Evolutionary conservation across 768 basidiomycete genomes (phyloP).

Genomic region (Tulasnella sp.): DNA sequence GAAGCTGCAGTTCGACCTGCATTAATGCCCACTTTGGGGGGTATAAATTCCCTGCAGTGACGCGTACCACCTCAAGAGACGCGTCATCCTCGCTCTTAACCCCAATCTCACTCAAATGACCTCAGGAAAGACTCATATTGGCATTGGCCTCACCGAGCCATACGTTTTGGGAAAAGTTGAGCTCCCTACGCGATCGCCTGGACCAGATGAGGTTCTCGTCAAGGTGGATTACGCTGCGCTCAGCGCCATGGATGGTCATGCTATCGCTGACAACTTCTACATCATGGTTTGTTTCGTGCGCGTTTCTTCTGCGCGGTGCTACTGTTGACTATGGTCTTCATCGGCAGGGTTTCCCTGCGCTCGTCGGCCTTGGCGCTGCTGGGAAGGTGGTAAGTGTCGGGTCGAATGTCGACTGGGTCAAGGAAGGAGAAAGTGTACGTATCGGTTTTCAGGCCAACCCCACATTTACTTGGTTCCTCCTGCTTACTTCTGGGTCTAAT

Average conservation of each 20-base stretch:
- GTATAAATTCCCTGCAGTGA: not conserved
- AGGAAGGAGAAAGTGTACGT: conserved; percentile 50
- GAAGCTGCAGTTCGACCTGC: no score
- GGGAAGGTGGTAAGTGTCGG: conserved; percentile 50
- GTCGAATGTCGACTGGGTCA: conserved; percentile 44
- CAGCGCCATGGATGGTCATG: conserved; percentile 50
- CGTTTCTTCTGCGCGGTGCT: not conserved
- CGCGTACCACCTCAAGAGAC: not conserved
- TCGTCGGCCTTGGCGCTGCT: conserved; percentile 48
- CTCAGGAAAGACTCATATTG: conserved; percentile 46
- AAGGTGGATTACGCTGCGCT: conserved; percentile 50
- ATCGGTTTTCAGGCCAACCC: not conserved
- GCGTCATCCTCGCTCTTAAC: not conserved
- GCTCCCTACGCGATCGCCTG: conserved; percentile 46
- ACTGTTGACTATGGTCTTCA: not conserved
- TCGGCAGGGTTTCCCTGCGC: conserved; percentile 44
- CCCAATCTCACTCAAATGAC: not conserved
- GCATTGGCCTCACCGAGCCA: conserved; percentile 48
- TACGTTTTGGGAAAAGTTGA: conserved; percentile 48
- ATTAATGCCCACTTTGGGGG: not conserved
- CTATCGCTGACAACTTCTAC: conserved; percentile 45
- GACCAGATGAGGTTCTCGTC: conserved; percentile 48
- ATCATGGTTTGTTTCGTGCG: conserved; percentile 33
- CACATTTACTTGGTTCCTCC: not conserved
- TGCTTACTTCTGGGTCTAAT: conserved; percentile 36